phyloP scores from a whole-genome alignment of 345 rosid species.

The Hibiscus mutabilis region DNA sequence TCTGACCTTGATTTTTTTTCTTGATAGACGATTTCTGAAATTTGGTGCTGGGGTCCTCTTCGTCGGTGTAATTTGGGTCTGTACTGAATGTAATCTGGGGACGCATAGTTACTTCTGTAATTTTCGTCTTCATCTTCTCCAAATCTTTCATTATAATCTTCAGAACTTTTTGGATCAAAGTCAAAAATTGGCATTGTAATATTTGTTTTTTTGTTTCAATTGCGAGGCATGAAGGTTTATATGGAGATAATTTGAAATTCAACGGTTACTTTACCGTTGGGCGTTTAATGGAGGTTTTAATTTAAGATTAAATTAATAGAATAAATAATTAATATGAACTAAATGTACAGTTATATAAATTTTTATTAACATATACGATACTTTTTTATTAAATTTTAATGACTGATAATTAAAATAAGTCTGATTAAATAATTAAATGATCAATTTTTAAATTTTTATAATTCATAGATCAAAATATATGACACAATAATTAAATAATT shows the following conservation, averaged over 20 bases:
- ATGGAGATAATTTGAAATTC: neutral
- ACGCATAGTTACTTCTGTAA: slow-evolving; percentile 13
- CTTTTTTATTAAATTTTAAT: no score
- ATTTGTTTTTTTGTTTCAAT: neutral
- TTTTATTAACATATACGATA: no score
- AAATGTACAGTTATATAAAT: no score
- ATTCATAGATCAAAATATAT: no score
- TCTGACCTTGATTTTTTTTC: slow-evolving; percentile 30
- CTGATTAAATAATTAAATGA: no score
- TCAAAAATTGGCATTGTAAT: slow-evolving; percentile 14
- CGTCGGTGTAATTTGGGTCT: slow-evolving; percentile 23
- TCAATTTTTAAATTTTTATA: no score
- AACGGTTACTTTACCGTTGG: neutral
- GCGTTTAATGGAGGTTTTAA: neutral
- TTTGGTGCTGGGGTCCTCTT: slow-evolving; percentile 22
- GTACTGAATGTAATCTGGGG: slow-evolving; percentile 20
- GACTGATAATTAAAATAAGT: no score
- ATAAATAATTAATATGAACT: no score
- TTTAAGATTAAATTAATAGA: no score
- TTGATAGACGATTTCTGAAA: slow-evolving; percentile 28
- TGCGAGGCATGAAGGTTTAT: no score
- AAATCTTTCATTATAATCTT: neutral
- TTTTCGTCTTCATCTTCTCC: slow-evolving; percentile 1
- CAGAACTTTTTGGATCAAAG: neutral
- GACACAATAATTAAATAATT: no score